Percentiles rank a stretch among this genome's conserved stretches.
These are phyloP conservation scores for Sporothrix humicola DNA, from an alignment of 2,329 filamentous ascomycete genomes.

Conservation along the genomic window DNA sequence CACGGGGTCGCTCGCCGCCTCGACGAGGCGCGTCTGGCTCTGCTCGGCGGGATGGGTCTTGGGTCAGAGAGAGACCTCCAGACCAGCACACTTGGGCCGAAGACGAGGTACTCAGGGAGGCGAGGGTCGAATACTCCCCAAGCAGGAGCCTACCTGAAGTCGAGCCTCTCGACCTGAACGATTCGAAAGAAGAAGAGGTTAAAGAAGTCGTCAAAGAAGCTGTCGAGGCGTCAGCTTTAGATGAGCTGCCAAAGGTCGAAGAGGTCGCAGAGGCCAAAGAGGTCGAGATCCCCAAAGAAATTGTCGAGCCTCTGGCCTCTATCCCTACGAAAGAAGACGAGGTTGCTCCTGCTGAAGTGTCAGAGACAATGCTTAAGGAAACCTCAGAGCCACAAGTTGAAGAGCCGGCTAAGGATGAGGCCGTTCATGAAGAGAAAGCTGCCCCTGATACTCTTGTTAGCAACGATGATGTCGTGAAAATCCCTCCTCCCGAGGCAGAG, in stretches of 20 bases:
- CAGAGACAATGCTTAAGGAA: neutral
- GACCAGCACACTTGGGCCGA: neutral
- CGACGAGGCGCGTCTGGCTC: neutral
- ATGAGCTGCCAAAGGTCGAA: neutral
- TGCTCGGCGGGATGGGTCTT: constrained; percentile 8
- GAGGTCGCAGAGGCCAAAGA: too few species aligned
- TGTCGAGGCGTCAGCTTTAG: neutral
- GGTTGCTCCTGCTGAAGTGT: neutral
- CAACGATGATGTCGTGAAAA: neutral
- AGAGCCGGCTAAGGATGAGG: neutral
- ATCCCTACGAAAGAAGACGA: too few species aligned
- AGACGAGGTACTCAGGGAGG: neutral
- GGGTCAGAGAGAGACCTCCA: neutral
- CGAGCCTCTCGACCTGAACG: neutral
- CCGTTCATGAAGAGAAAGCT: neutral
- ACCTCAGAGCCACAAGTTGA: neutral
- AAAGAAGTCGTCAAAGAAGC: neutral
- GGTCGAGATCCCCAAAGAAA: too few species aligned
- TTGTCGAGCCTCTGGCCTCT: too few species aligned
- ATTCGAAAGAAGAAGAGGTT: neutral
- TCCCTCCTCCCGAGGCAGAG: neutral
- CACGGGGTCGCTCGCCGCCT: constrained; percentile 60
- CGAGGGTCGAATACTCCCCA: neutral
- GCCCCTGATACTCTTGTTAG: neutral
- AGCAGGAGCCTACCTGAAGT: neutral